Evolutionary conservation across 2,329 filamentous ascomycete species (phyloP), one percentile per base, ranked within the genome.

Genomic region (Trichoderma sp.): DNA sequence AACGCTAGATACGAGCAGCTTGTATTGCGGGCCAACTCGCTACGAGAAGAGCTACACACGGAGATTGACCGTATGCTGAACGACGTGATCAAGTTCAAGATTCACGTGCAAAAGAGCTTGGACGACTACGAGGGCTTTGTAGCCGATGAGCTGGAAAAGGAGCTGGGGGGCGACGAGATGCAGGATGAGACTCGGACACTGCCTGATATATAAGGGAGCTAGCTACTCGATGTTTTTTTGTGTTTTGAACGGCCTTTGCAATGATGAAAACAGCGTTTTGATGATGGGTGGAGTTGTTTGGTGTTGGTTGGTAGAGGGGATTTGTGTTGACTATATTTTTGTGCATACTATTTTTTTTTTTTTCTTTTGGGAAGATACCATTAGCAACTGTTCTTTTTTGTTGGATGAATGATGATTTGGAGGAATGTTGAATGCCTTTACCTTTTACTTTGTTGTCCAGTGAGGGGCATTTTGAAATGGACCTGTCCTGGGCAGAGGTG

Each of bases 31-130:
- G 92, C 92, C 57, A 92, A 92, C 71, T 83, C 92, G 1, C 84
- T 98, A 27, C 89, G 95, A n/a, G 95, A 99, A 78, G 94, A 98
- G 78, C 84, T 99, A n/a, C 95, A 99, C 78, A 97, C 93, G 0
- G 94, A 97, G 78, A 92, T 97, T 74, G 95, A 97, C 81, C 90
- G 90, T 74, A 97, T 98, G 87, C 83, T 99, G 69, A 97, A 97
- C 80, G 94, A 98, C 76, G 91, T 97, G 70, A 97, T 98, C 82
- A 94, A 96, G 76, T 98, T 99, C 87, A 99, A 99, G 82, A 92
- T 99, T 71, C 94, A 98, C 76, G 85, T 99, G 61, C 95, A 99
- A 79, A 94, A 93, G 81, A 90, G 89, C 68, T 83, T 99, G 64
- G 94, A 97, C 77, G 92, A 95, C 75, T 98, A 97, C 78, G 95